Evolutionary conservation across 2,329 filamentous ascomycete genomes (phyloP).

Genomic region (Pseudocercospora vitis): DNA sequence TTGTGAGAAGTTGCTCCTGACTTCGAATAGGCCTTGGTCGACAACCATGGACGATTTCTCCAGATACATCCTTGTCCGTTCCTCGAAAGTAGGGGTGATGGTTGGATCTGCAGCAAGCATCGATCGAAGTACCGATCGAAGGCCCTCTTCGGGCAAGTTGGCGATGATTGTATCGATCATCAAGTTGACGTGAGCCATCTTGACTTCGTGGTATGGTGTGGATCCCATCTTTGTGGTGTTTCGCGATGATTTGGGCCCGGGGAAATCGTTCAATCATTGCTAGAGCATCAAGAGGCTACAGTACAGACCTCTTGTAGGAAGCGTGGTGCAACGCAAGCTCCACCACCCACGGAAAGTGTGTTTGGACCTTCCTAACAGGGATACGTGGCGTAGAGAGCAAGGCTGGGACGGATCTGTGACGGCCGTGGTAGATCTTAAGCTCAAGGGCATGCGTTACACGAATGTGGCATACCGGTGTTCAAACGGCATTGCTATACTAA

Average conservation of each 20-base stretch:
- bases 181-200: constrained; percentile 27
- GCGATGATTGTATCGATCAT: constrained; percentile 25
- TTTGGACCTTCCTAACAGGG: not conserved
- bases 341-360: not conserved
- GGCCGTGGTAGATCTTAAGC: constrained; percentile 1
- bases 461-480: constrained; percentile 2
- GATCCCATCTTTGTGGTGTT: not conserved
- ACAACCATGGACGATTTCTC: not conserved
- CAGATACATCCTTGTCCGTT: constrained; percentile 16
- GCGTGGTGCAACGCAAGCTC: not conserved
- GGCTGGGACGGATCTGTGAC: not conserved
- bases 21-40: not conserved
- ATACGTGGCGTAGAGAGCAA: not conserved
- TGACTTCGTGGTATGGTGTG: constrained; percentile 5
- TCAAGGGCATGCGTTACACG: not conserved
- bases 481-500: not conserved
- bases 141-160: constrained; percentile 18
- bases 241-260: too few species aligned
- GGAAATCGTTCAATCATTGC: too few species aligned
- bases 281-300: too few species aligned
- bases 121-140: constrained; percentile 20
- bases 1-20: not conserved
- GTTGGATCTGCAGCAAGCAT: constrained; percentile 23
- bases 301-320: too few species aligned
- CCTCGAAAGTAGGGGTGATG: constrained; percentile 19